Conservation (phyloP, 495 filamentous ascomycete genomes). For the Penicilliopsis zonata region DNA sequence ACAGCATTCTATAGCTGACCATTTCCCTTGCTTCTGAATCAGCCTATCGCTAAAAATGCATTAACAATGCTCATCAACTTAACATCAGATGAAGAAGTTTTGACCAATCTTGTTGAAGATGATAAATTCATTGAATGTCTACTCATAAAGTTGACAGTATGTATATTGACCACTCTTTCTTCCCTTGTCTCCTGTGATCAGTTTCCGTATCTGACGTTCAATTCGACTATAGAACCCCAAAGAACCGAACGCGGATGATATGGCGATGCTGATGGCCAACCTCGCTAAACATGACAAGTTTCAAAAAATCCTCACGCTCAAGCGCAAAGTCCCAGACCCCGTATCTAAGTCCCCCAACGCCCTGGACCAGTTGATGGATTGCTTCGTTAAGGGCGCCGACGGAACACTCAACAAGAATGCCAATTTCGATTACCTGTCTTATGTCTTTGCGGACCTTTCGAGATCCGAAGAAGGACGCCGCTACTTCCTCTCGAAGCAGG, state of each 20-base stretch:
- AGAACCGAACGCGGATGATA: constrained; percentile 67
- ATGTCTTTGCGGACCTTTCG: constrained; percentile 85
- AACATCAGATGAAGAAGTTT: constrained; percentile 61
- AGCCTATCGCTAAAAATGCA: constrained; percentile 89
- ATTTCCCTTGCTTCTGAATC: constrained; percentile 2
- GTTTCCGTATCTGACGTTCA: constrained; percentile 3
- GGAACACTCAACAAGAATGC: constrained; percentile 74
- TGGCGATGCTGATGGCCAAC: constrained; percentile 90
- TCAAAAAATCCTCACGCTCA: constrained; percentile 50
- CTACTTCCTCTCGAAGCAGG: constrained; percentile 62
- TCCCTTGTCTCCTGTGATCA: too few relatives aligned
- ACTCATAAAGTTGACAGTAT: constrained; percentile 61
- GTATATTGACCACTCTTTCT: constrained; percentile 21
- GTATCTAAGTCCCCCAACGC: constrained; percentile 56
- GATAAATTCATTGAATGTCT: constrained; percentile 69
- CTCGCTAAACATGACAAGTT: constrained; percentile 67
- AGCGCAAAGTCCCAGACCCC: constrained; percentile 46
- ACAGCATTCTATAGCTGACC: not conserved
- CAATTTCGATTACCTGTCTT: constrained; percentile 83
- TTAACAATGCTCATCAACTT: constrained; percentile 89
- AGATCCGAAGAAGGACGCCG: constrained; percentile 61
- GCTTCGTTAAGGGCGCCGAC: constrained; percentile 84
- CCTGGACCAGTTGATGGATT: constrained; percentile 85
- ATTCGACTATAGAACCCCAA: constrained; percentile 34
- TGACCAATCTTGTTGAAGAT: constrained; percentile 62